Evolutionary conservation across 306 rosid genomes (phyloP), one percentile per base, ranked within the genome.

Genomic region (Gillenia trifoliata): DNA sequence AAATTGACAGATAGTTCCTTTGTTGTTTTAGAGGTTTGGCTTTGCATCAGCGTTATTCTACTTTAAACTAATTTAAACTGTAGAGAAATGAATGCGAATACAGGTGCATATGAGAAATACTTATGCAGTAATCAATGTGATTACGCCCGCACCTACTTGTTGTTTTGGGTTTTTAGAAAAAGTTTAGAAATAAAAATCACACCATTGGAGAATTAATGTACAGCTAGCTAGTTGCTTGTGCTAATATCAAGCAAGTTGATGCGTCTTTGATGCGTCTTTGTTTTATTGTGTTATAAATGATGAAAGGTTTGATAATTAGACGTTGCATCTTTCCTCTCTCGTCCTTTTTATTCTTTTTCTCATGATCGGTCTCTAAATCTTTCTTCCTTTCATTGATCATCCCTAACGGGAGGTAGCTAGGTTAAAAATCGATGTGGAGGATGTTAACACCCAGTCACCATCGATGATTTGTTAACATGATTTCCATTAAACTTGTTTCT

Each of bases 261-360:
- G n/a, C n/a, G n/a, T n/a, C n/a, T 34, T 34, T 34, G 38, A 34
- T 71, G 67, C 10, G 20, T 25, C 17, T 57, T 59, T 17, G 25
- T 34, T 15, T 34, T 55, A 26, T 71, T 56, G 66, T 36, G 6
- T 56, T 16, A 16, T 12, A 71, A 23, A 55, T 36, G 52, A 23
- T 56, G 16, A 54, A 34, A 56, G 74, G 61, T 49, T 49, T 69
- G 73, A 69, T 69, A 49, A 34, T 34, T 36, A 49, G 38, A 67
- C 25, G 28, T 68, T 30, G 25, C 17, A 30, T 25, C 41, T 31
- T 62, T 30, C 66, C 22, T 29, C 66, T 7, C 22, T 29, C 13
- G 3, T 29, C 12, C 40, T 62, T 62, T 29, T 61, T 61, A 5
- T 29, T 61, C 36, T 15, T 62, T 62, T 12, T 55, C 26, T 23